A percentile compares a stretch with the other conserved stretches of the same genome.
Evolutionary conservation across 75 land plant species (phyloP).

Genomic region (Pinus tabuliformis): DNA sequence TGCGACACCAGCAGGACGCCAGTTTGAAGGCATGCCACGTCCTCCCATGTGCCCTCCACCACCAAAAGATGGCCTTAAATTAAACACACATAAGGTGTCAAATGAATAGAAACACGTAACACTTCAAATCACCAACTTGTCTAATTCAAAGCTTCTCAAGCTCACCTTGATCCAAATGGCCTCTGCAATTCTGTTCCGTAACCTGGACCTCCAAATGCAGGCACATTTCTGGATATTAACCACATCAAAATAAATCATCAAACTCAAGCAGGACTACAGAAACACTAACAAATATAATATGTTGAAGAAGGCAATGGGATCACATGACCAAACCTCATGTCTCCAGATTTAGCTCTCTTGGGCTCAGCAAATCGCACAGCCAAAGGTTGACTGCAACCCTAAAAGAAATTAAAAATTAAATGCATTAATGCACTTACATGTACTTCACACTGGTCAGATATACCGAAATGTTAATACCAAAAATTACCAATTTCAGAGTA

Average conservation of each 20-base stretch:
- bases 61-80: constrained; percentile 31
- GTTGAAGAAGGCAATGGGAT: background rate
- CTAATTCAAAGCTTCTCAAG: background rate
- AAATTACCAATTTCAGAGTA: background rate
- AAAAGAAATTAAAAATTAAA: background rate
- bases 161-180: constrained; percentile 40
- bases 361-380: constrained; percentile 63
- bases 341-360: constrained; percentile 34
- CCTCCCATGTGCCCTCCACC: constrained; percentile 31
- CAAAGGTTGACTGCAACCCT: constrained; percentile 56
- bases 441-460: background rate
- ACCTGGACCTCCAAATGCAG: constrained; percentile 79
- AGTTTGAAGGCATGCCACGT: constrained; percentile 40
- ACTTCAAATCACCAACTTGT: background rate
- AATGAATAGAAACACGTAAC: background rate
- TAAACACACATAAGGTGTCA: background rate
- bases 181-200: constrained; percentile 62
- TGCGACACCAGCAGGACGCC: constrained; percentile 71
- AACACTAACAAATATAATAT: background rate
- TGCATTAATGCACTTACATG: background rate
- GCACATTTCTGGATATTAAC: constrained; percentile 31
- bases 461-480: background rate
- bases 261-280: background rate
- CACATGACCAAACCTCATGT: constrained; percentile 25
- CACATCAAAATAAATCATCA: background rate